A percentile compares a stretch with the other conserved stretches of the same genome.
Evolutionary conservation across 345 rosid genomes (phyloP).

Genomic region (Triadica sebifera): DNA sequence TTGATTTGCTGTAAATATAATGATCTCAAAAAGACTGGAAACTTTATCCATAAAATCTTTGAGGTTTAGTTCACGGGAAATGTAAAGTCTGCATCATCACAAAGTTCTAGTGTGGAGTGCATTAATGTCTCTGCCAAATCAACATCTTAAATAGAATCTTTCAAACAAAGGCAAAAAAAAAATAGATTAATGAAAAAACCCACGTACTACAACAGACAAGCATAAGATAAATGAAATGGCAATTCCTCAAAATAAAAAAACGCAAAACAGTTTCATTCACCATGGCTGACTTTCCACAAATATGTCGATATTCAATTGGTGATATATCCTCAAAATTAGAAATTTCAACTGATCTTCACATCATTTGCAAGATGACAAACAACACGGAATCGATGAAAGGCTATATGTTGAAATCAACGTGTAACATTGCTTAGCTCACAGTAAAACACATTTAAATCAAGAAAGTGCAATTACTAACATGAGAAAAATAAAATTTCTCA

Average conservation of each 20-base stretch:
- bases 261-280: neutral
- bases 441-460: neutral
- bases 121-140: conserved; percentile 79
- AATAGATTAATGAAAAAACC: neutral
- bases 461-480: neutral
- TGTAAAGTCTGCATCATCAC: conserved; percentile 12
- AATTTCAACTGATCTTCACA: neutral
- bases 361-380: neutral
- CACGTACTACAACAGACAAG: neutral
- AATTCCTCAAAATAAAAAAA: neutral
- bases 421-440: neutral
- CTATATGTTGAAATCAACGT: neutral
- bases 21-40: conserved; percentile 75
- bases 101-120: conserved; percentile 85
- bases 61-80: conserved; percentile 20
- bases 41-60: conserved; percentile 90
- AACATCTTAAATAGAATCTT: conserved; percentile 12
- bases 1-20: conserved; percentile 96
- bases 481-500: no score
- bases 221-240: neutral
- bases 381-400: no score
- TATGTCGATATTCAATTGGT: no score
- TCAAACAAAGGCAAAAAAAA: neutral
- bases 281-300: neutral
- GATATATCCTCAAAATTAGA: neutral